A percentile compares a stretch with the other conserved stretches of the same genome.
Evolutionary conservation across 192 early-diverging fungal genomes (phyloP).

Genomic region (Chytriomyces sp.): DNA sequence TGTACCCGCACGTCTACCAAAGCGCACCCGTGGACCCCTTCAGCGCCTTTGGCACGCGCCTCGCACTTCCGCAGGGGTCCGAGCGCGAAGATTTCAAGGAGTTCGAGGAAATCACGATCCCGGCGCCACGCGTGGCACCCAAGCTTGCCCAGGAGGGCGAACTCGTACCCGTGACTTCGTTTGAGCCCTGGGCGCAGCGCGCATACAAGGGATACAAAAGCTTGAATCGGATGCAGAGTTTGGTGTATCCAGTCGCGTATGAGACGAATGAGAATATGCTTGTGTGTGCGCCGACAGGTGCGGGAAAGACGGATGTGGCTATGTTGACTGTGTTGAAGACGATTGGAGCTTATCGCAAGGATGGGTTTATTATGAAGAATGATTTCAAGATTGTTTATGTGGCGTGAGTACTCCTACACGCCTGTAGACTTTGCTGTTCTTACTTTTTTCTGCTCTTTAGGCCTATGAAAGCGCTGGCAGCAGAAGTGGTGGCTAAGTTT

Average conservation of each 20-base stretch:
- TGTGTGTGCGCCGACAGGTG: conserved; percentile 97
- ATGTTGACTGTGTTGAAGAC: conserved; percentile 89
- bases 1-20: conserved; percentile 85
- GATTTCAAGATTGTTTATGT: conserved; percentile 99
- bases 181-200: conserved; percentile 71
- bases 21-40: conserved; percentile 59
- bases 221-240: conserved; percentile 94
- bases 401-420: too few relatives aligned
- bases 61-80: conserved; percentile 78
- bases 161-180: conserved; percentile 63
- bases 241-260: conserved; percentile 92
- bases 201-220: conserved; percentile 83
- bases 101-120: conserved; percentile 92
- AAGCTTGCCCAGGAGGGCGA: conserved; percentile 64
- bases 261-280: conserved; percentile 98
- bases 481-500: conserved; percentile 85
- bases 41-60: conserved; percentile 75
- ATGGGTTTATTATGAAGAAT: conserved; percentile 66
- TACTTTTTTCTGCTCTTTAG: too few relatives aligned
- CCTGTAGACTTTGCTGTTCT: too few relatives aligned
- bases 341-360: conserved; percentile 63
- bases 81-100: conserved; percentile 72
- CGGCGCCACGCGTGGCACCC: conserved; percentile 70
- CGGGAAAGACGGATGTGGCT: conserved; percentile 97
- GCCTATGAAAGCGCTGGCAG: conserved; percentile 26